A percentile compares a stretch with the other conserved stretches of the same genome.
These are phyloP conservation scores for Mangifera indica DNA, from an alignment of 345 rosid species.

Conservation along the genomic window DNA sequence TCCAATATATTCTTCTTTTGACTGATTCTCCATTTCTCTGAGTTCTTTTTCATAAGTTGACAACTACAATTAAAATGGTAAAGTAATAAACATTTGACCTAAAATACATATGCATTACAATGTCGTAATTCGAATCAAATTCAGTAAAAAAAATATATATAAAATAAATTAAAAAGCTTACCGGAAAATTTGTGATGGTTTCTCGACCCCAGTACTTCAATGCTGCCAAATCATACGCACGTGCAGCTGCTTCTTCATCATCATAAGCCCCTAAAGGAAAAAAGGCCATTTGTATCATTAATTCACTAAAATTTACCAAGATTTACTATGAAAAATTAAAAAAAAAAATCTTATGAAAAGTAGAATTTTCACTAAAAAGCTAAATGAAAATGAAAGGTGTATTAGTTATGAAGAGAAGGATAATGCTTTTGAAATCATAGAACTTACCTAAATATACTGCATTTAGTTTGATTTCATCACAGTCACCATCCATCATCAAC, in stretches of 20 bases:
- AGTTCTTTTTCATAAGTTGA: slow-evolving; percentile 56
- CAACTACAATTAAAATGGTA: slow-evolving; percentile 32
- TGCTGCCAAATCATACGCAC: slow-evolving; percentile 95
- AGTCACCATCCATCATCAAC: slow-evolving; percentile 20
- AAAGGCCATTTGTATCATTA: no score
- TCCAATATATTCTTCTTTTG: slow-evolving; percentile 86
- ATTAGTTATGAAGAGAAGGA: neutral
- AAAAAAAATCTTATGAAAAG: no score
- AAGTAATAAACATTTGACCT: neutral
- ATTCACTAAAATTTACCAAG: neutral
- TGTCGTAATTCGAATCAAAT: neutral
- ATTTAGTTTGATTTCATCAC: slow-evolving; percentile 22
- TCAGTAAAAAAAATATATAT: neutral
- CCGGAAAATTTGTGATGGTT: slow-evolving; percentile 88
- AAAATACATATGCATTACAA: neutral
- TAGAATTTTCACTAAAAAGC: neutral
- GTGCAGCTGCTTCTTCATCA: slow-evolving; percentile 91
- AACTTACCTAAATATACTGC: slow-evolving; percentile 60
- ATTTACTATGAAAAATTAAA: neutral
- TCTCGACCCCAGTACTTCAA: slow-evolving; percentile 90
- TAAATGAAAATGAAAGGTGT: neutral
- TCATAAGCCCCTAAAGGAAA: slow-evolving; percentile 71
- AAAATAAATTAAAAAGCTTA: no score
- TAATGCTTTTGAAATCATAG: neutral
- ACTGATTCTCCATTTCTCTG: slow-evolving; percentile 72